Evolutionary conservation across 1,284 basidiomycete genomes (phyloP), one percentile per base, ranked within the genome.

Genomic region (Rhodofomes roseus): DNA sequence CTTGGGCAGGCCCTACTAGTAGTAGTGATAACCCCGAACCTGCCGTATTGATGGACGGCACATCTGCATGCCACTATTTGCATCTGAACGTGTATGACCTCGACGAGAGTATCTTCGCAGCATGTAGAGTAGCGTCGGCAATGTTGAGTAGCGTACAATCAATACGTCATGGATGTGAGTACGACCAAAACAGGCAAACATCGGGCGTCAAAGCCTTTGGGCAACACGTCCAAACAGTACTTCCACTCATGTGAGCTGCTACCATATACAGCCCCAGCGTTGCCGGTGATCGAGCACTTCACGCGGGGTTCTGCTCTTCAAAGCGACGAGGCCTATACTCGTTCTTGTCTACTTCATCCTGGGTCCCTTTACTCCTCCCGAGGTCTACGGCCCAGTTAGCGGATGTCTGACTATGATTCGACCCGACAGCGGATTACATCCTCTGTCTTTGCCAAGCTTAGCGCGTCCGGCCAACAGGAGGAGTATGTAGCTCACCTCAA

Each of bases 401-500:
- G 50, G 50, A 89, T 90, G 86, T 72, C 80, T 54, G 85, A 89
- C 70, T 77, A 79, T 65, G 79, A 80, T 34, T 73, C 74, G 40
- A 71, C 73, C 61, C 83, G 81, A 61, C 81, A 86, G 66, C 83
- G 86, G 63, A 96, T 97, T 67, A 86, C 93, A 64, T 75, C 82
- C 1, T 95, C 94, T 7, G 87, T 96, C 2, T 96, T 97, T 76
- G 82, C 86, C 34, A 84, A 85, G 66, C 79, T 86, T 54, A 85
- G 84, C 68, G 84, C 84, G 18, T 85, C 86, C 23, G 77, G 76
- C 40, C 75, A 85, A 0, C 88, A 87, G 58, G 95, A 96, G 73
- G 82, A 79, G 22, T 93, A 96, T 71, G 85, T 95, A 59, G 81
- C 87, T 46, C 93, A 95, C 75, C 70, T 96, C 71, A 95, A 95